Percentiles rank a stretch among this genome's conserved stretches.
phyloP scores from a whole-genome alignment of 441 rosid genomes.

The Eruca vesicaria region DNA sequence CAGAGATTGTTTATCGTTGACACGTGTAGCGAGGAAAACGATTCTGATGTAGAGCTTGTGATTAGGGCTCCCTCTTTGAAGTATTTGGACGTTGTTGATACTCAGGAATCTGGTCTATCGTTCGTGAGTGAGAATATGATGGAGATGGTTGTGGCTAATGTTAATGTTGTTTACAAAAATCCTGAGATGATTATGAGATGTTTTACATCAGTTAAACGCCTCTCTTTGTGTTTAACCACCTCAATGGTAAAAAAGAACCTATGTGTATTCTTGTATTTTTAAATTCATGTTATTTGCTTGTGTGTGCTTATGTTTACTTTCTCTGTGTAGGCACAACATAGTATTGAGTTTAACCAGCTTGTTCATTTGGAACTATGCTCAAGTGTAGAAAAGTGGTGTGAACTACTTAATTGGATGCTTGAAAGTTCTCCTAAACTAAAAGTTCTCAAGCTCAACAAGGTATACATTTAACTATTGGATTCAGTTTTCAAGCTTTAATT shows the following conservation, averaged over 20 bases:
- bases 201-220: neutral
- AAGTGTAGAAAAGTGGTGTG: slow-evolving; percentile 2
- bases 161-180: neutral
- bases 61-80: neutral
- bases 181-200: neutral
- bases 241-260: neutral
- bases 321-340: neutral
- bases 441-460: neutral
- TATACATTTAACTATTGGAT: neutral
- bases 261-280: neutral
- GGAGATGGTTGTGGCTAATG: neutral
- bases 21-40: neutral
- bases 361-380: neutral
- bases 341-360: neutral
- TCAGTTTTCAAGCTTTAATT: neutral
- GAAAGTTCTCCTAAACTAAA: slow-evolving; percentile 11
- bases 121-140: neutral
- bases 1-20: neutral
- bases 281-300: neutral
- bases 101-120: neutral
- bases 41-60: neutral
- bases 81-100: neutral
- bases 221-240: neutral
- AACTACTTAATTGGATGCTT: slow-evolving; percentile 10
- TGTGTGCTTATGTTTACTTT: neutral